These are phyloP conservation scores for Trichocomaceae sp. DNA, from an alignment of 2,329 filamentous ascomycete genomes.

Conservation along the genomic window DNA sequence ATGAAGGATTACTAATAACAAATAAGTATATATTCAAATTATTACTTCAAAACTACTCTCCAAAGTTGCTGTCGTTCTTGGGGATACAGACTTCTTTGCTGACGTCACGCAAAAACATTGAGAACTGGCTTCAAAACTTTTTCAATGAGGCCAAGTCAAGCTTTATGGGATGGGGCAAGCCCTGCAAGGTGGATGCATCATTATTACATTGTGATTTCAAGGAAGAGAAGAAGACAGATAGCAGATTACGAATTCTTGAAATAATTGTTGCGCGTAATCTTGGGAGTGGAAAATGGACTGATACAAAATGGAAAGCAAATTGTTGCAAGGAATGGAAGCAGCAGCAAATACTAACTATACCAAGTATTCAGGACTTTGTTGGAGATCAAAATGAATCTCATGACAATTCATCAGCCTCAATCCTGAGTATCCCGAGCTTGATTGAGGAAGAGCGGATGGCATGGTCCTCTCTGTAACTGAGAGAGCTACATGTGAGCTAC, in stretches of 20 bases:
- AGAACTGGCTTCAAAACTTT: background rate
- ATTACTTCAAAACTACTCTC: background rate
- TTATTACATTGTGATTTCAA: background rate
- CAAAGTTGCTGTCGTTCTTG: background rate
- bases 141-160: background rate
- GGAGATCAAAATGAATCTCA: background rate
- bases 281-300: constrained; percentile 1
- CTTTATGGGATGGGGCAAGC: background rate
- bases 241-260: background rate
- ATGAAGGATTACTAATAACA: background rate
- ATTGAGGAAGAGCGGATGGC: background rate
- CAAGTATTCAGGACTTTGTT: background rate
- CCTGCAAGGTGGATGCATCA: background rate
- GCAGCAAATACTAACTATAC: background rate
- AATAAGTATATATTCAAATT: background rate
- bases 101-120: background rate
- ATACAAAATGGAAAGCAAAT: background rate
- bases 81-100: background rate
- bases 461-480: constrained; percentile 1
- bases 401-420: background rate
- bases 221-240: background rate
- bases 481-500: background rate
- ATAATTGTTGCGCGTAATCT: background rate
- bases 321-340: background rate
- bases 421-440: background rate